phyloP scores from a whole-genome alignment of 2,329 filamentous ascomycete genomes.

The Cryphonectria nitschkei region DNA sequence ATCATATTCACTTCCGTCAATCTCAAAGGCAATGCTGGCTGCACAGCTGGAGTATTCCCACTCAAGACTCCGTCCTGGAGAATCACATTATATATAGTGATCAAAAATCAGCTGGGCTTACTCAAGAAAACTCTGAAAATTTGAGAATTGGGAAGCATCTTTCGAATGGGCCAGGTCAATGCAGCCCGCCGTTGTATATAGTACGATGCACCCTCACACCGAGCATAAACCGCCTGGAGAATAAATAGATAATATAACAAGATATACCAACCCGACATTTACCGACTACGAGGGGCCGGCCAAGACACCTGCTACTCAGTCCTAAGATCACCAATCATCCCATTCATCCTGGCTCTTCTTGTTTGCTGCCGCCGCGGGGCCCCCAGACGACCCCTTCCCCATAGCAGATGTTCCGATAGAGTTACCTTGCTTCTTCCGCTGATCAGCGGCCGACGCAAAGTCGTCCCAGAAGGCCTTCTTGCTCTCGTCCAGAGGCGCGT shows the following conservation, averaged over 20 bases:
- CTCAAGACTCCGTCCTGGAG: neutral
- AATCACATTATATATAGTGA: neutral
- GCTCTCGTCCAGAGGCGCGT: constrained; percentile 59
- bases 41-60: neutral
- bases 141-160: neutral
- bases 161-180: neutral
- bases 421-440: constrained; percentile 47
- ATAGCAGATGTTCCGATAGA: constrained; percentile 64
- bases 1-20: neutral
- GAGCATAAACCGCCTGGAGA: neutral
- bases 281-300: neutral
- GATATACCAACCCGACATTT: neutral
- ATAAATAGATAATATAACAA: constrained; percentile 1
- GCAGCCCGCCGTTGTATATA: neutral
- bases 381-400: constrained; percentile 53
- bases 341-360: constrained; percentile 62
- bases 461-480: constrained; percentile 91
- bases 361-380: constrained; percentile 36
- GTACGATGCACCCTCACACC: constrained; percentile 1
- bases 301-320: neutral
- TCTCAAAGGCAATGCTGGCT: neutral
- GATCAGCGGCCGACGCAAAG: constrained; percentile 73
- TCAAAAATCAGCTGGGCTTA: neutral
- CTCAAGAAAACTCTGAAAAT: neutral
- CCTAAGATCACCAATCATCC: constrained; percentile 61